Base-by-base conservation (phyloP, 768 basidiomycete species). In the Pleurotus cornucopiae region DNA sequence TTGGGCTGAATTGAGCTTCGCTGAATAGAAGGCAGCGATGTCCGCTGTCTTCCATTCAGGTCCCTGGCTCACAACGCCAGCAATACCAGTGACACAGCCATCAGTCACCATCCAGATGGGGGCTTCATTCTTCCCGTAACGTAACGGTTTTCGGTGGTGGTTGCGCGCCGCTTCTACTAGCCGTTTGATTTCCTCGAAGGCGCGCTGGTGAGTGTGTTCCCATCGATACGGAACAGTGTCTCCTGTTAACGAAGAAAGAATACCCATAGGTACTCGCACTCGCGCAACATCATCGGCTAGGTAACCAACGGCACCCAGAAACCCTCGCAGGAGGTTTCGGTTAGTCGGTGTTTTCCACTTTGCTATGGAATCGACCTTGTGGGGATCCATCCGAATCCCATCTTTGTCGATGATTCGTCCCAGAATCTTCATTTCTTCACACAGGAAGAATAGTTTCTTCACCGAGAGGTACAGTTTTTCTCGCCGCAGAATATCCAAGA, bases 381-480 rank as follows among this genome's bases (percentile, higher is more conserved):
- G 21, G 0, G 65, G 64, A 38, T 74, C 69, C 71, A 76, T 76
- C 0, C 34, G 3, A 14, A 74, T 56, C 0, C 64, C 59, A 0
- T 58, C 54, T 0, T 57, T 21, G 1, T 60, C 59, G 1, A 76
- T 57, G 5, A 74, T 60, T 7, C 20, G 52, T 20, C 65, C 62
- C 0, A 66, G 55, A 18, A 66, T 40, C 16, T 61, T 58, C 46
- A 66, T 14, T 45, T 58, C 58, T 6, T 43, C 6, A 2, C 26
- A 45, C 0, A 65, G 52, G 34, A 65, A 59, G 26, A 51, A 39
- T 6, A 64, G 51, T 57, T 76, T 76, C 7, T 58, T 47, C 2
- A 41, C 23, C 6, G 63, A 65, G 0, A 75, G 61, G 58, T 64
- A 73, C 3, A 77, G 61, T 3, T 63, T 44, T 0, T 63, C 56